These are phyloP conservation scores for Rosa lucieae DNA, from an alignment of 306 rosid genomes.

Conservation along the genomic window DNA sequence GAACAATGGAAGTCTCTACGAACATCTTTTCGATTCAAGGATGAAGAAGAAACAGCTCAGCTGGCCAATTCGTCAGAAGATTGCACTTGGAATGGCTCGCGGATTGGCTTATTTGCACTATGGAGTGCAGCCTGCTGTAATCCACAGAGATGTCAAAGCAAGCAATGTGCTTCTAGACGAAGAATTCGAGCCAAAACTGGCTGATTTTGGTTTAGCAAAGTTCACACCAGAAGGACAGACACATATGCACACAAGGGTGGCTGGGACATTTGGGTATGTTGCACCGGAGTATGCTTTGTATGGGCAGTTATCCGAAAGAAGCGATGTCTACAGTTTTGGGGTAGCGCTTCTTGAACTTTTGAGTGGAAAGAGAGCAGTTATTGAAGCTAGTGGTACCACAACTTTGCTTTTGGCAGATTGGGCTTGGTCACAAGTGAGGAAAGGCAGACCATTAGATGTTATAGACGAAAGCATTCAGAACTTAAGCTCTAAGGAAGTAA, in stretches of 20 bases:
- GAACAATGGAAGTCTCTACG: constrained; percentile 29
- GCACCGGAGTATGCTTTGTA: constrained; percentile 37
- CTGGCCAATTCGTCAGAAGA: constrained; percentile 29
- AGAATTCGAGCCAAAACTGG: constrained; percentile 27
- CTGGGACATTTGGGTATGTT: constrained; percentile 35
- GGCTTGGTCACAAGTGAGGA: constrained; percentile 29
- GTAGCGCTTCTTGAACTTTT: constrained; percentile 34
- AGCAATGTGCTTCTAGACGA: constrained; percentile 37
- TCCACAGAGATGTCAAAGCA: constrained; percentile 31
- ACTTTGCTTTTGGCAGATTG: constrained; percentile 30
- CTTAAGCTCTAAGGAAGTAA: constrained; percentile 7
- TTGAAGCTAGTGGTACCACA: neutral
- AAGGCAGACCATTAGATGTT: constrained; percentile 24
- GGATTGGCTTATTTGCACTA: constrained; percentile 37
- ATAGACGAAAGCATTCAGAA: constrained; percentile 24
- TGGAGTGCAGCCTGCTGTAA: constrained; percentile 28
- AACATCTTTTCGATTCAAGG: constrained; percentile 24
- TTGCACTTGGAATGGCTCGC: constrained; percentile 24
- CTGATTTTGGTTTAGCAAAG: constrained; percentile 37
- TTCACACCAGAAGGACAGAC: constrained; percentile 29
- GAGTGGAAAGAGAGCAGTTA: constrained; percentile 31
- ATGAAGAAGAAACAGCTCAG: constrained; percentile 18
- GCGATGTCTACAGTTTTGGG: constrained; percentile 35
- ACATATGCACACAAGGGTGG: constrained; percentile 37
- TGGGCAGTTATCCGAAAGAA: constrained; percentile 27